Conservation (phyloP, 2,329 filamentous ascomycete genomes). For the Stachybotrys chartarum region DNA sequence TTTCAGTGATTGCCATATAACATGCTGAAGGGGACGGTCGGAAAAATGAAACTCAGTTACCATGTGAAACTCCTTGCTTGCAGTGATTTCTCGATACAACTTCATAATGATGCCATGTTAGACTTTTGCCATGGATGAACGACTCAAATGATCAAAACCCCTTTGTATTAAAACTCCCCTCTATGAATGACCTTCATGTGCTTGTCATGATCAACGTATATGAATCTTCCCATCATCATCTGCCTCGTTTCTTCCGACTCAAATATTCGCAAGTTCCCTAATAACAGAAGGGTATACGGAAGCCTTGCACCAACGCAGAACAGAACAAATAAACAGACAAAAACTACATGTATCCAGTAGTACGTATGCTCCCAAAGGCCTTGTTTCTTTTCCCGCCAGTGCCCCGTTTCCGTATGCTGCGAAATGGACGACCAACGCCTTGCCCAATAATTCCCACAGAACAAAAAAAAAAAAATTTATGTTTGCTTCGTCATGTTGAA, state of each 20-base stretch:
- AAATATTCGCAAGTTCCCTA: neutral
- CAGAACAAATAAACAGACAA: neutral
- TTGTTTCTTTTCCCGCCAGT: neutral
- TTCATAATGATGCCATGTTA: no score
- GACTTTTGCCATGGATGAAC: no score
- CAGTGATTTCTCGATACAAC: no score
- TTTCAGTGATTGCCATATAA: no score
- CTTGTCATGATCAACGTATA: neutral
- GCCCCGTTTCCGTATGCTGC: neutral
- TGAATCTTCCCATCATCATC: neutral
- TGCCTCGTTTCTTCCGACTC: neutral
- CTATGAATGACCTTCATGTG: neutral
- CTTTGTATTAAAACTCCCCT: neutral
- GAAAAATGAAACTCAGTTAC: no score
- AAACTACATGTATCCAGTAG: neutral
- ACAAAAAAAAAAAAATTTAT: neutral
- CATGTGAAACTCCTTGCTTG: no score
- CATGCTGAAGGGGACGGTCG: no score
- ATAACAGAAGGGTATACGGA: neutral
- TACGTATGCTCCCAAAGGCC: neutral
- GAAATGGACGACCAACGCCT: neutral
- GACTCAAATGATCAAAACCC: no score
- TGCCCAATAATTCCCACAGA: neutral
- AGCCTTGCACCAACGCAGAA: neutral
- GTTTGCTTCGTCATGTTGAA: neutral